Evolutionary conservation across 495 filamentous ascomycete species (phyloP).

Genomic region (Tuber aestivum): DNA sequence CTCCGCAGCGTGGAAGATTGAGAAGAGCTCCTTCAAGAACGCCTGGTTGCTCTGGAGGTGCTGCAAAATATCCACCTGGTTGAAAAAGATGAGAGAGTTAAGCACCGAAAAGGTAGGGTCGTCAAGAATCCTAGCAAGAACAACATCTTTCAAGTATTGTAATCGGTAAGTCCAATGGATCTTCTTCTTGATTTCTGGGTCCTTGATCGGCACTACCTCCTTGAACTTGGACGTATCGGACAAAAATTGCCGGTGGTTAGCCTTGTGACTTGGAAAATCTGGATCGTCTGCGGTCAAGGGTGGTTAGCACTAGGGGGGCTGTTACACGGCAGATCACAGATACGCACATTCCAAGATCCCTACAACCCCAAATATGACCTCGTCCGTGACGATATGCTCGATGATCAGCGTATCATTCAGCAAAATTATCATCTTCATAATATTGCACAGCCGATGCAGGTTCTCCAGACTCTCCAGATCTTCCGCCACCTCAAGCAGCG

Average conservation of each 20-base stretch:
- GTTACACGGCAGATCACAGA: slow-evolving; percentile 10
- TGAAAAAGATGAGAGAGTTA: slow-evolving; percentile 97
- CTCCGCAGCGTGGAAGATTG: slow-evolving; percentile 66
- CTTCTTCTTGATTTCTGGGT: slow-evolving; percentile 72
- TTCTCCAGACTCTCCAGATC: slow-evolving; percentile 80
- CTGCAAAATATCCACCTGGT: slow-evolving; percentile 95
- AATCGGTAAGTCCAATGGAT: slow-evolving; percentile 94
- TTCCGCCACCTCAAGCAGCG: slow-evolving; percentile 77
- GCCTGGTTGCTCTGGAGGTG: slow-evolving; percentile 72
- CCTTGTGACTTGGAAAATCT: slow-evolving; percentile 97
- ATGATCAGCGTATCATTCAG: slow-evolving; percentile 93
- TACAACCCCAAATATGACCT: slow-evolving; percentile 83
- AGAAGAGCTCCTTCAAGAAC: slow-evolving; percentile 85
- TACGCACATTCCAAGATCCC: slow-evolving; percentile 84
- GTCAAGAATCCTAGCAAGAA: slow-evolving; percentile 89
- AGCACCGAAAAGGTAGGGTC: slow-evolving; percentile 96
- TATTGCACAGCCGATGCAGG: slow-evolving; percentile 87
- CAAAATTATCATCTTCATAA: slow-evolving; percentile 93
- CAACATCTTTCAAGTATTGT: slow-evolving; percentile 97
- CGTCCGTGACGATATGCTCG: slow-evolving; percentile 84
- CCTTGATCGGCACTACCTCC: slow-evolving; percentile 89
- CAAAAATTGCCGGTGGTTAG: slow-evolving; percentile 92
- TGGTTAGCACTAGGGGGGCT: slow-evolving; percentile 23
- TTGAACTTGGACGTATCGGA: slow-evolving; percentile 83
- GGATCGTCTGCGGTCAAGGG: slow-evolving; percentile 63